Conservation (phyloP, 1,284 basidiomycete species). For the Cryptococcus amylolentus region DNA sequence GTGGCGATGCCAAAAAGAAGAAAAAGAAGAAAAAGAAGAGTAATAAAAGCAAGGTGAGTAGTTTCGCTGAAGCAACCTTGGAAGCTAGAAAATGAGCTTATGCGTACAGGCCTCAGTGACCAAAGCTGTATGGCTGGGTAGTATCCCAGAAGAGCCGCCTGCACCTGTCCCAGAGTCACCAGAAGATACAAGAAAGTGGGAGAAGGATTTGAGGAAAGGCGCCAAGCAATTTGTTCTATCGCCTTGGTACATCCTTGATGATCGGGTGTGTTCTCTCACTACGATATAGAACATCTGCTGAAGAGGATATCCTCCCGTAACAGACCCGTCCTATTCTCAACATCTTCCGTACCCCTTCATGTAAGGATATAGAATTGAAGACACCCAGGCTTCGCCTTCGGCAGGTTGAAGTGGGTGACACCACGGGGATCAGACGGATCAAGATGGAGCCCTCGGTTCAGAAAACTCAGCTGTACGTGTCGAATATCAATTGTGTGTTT, state of each 20-base stretch:
- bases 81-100: not conserved
- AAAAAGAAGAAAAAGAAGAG: conserved; percentile 26
- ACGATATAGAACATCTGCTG: not conserved
- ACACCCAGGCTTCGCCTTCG: conserved; percentile 35
- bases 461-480: conserved; percentile 41
- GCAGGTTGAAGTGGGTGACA: conserved; percentile 33
- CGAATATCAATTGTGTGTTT: not conserved
- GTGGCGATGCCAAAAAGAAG: conserved; percentile 10
- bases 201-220: conserved; percentile 17
- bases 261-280: conserved; percentile 18
- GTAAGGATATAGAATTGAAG: conserved; percentile 23
- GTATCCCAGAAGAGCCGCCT: conserved; percentile 20
- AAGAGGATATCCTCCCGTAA: not conserved
- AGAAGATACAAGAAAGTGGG: conserved; percentile 23
- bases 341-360: conserved; percentile 33
- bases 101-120: not conserved
- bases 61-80: not conserved
- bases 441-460: conserved; percentile 47
- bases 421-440: conserved; percentile 36
- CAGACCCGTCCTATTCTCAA: conserved; percentile 14
- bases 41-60: conserved; percentile 11
- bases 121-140: conserved; percentile 12
- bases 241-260: conserved; percentile 23
- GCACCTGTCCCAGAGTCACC: conserved; percentile 13
- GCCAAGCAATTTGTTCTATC: conserved; percentile 15